Evolutionary conservation across 179 eudicot species (phyloP).

Genomic region (Silene vulgaris): DNA sequence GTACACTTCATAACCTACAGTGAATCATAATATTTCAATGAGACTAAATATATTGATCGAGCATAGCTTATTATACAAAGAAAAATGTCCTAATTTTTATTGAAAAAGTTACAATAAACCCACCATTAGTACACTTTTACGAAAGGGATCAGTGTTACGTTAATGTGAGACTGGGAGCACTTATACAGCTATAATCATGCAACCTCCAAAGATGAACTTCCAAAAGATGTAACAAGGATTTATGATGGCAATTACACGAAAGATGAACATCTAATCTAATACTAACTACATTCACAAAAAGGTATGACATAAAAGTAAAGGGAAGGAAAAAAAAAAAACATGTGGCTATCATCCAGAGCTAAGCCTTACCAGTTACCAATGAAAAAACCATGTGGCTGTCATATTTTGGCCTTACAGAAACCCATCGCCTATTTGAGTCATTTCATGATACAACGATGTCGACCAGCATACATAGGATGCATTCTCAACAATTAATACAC

Average conservation of each 20-base stretch:
- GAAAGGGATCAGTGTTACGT: too few relatives aligned
- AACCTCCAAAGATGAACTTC: background rate
- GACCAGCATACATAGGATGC: background rate
- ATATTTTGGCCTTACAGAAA: background rate
- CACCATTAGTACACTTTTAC: background rate
- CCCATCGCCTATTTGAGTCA: background rate
- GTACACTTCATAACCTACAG: slow-evolving; percentile 75
- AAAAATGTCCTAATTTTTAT: background rate
- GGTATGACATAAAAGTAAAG: background rate
- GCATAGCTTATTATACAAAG: background rate
- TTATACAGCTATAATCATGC: background rate
- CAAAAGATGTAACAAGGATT: background rate
- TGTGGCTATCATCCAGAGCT: background rate
- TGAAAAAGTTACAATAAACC: background rate
- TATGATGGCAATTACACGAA: background rate
- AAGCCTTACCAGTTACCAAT: background rate
- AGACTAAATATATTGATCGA: background rate
- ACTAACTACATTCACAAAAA: too few relatives aligned
- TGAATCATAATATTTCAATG: slow-evolving; percentile 2
- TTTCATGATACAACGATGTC: background rate
- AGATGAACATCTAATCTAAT: background rate
- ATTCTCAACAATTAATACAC: background rate
- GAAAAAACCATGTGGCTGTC: background rate
- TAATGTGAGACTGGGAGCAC: too few relatives aligned
- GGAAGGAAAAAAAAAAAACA: background rate